These are phyloP conservation scores for Ilyonectria mors-panacis DNA, from an alignment of 2,329 filamentous ascomycete species.

Conservation along the genomic window DNA sequence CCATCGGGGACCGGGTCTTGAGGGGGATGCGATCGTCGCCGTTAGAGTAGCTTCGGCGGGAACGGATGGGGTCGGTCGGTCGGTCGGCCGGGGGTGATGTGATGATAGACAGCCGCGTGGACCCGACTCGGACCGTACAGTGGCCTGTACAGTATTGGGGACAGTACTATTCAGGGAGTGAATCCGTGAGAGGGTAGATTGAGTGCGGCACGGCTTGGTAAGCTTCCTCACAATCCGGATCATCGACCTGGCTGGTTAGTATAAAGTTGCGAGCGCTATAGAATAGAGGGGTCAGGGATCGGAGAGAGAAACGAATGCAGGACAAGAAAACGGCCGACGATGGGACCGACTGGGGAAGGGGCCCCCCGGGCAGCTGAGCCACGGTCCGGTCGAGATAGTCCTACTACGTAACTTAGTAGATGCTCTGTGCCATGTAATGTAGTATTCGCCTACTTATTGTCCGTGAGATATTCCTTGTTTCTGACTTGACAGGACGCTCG, in stretches of 20 bases:
- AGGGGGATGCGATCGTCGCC: constrained; percentile 23
- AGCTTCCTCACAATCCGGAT: constrained; percentile 9
- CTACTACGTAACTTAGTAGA: not conserved
- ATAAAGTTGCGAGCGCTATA: not conserved
- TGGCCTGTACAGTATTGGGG: not conserved
- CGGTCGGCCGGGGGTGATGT: constrained; percentile 10
- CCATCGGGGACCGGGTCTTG: constrained; percentile 2
- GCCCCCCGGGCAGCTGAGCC: constrained; percentile 31
- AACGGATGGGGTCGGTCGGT: constrained; percentile 18
- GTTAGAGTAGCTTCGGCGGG: constrained; percentile 28
- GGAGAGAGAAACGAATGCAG: constrained; percentile 28
- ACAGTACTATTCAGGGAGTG: not conserved
- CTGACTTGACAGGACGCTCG: constrained; percentile 48
- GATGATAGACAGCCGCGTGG: not conserved
- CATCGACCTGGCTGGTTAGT: constrained; percentile 20
- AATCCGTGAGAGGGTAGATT: not conserved
- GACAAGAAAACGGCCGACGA: constrained; percentile 46
- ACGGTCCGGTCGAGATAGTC: constrained; percentile 28
- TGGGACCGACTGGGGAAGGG: constrained; percentile 46
- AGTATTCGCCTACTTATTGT: constrained; percentile 1
- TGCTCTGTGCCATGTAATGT: constrained; percentile 6
- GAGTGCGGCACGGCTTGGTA: not conserved
- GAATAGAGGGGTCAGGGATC: constrained; percentile 4
- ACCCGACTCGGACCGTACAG: not conserved
- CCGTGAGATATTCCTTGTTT: constrained; percentile 3